Conservation (phyloP, 176 grass and related monocot species). For the Cenchrus purpureus region DNA sequence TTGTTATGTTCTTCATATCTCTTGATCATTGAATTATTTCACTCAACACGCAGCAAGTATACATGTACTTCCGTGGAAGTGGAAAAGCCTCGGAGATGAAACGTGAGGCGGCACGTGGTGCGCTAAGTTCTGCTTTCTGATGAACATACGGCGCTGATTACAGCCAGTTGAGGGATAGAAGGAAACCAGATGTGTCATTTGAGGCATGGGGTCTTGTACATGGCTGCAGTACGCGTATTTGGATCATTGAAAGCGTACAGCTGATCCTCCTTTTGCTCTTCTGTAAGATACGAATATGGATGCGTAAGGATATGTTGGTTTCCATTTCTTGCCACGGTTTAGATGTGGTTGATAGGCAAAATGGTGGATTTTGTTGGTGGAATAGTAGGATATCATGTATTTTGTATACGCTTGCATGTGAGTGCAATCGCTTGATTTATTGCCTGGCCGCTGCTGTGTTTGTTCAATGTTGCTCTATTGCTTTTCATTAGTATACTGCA, state of each 20-base stretch:
- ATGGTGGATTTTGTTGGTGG: not conserved
- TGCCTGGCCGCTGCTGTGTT: not conserved
- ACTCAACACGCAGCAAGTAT: constrained; percentile 73
- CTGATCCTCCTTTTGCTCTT: constrained; percentile 36
- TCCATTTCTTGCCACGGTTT: constrained; percentile 31
- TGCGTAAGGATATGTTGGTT: not conserved
- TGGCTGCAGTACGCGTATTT: constrained; percentile 32
- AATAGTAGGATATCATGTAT: constrained; percentile 24
- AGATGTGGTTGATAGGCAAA: constrained; percentile 43
- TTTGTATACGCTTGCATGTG: not conserved
- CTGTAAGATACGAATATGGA: constrained; percentile 41
- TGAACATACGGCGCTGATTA: constrained; percentile 20
- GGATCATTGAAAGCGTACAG: not conserved
- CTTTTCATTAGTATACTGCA: not conserved
- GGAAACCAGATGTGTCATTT: constrained; percentile 14
- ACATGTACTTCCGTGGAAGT: constrained; percentile 97
- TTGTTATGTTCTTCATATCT: not conserved
- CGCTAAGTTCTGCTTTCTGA: constrained; percentile 80
- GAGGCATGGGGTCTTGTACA: constrained; percentile 37
- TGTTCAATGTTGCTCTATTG: not conserved
- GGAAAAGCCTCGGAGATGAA: constrained; percentile 83
- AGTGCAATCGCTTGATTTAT: constrained; percentile 20
- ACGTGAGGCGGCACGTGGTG: constrained; percentile 69
- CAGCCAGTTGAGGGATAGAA: constrained; percentile 38
- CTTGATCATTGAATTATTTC: constrained; percentile 12